Evolutionary conservation across 306 rosid species (phyloP), one percentile per base, ranked within the genome.

Genomic region (Cyamopsis tetragonoloba): DNA sequence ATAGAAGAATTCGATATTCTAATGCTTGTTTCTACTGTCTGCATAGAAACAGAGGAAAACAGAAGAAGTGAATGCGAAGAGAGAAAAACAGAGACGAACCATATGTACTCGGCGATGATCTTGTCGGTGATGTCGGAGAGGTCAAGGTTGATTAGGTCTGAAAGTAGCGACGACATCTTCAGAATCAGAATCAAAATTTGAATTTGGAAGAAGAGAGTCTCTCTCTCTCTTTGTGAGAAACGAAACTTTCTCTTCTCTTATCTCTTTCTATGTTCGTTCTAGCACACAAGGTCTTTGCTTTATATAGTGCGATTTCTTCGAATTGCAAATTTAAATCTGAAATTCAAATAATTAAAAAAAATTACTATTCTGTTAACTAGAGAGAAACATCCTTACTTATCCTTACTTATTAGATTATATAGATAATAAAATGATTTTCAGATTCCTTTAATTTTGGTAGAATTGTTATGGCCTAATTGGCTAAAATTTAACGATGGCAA

Each of bases 81-180:
- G n/a, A 24, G 6, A 47, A 28, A 11, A 26, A 48, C 23, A 2
- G 48, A 31, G 20, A n/a, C 27, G 41, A n/a, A 91, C 97, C 98
- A 91, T 71, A 88, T 74, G 80, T 91, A 91, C 70, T 91, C 98
- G 2, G 96, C 98, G 32, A 88, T 91, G 53, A 89, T 70, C 56
- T 87, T 86, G 44, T 88, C 85, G 0, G 88, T 80, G 68, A 81
- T 26, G 7, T 82, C 87, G 3, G 88, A 79, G 68, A 88, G 88
- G 51, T 91, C 47, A 38, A 91, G 85, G 66, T 88, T 91, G 82
- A 73, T 42, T 68, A 91, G 86, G 82, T 91, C 96, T 4, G 86
- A 62, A 67, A 89, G 80, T 46, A 79, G 68, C 10, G 95, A 68
- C 10, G 95, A 50, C 91, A 78, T 78, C 5, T 8, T 72, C n/a